These are phyloP conservation scores for Trypanosoma theileri DNA, from an alignment of 208 protist species.

Conservation along the genomic window DNA sequence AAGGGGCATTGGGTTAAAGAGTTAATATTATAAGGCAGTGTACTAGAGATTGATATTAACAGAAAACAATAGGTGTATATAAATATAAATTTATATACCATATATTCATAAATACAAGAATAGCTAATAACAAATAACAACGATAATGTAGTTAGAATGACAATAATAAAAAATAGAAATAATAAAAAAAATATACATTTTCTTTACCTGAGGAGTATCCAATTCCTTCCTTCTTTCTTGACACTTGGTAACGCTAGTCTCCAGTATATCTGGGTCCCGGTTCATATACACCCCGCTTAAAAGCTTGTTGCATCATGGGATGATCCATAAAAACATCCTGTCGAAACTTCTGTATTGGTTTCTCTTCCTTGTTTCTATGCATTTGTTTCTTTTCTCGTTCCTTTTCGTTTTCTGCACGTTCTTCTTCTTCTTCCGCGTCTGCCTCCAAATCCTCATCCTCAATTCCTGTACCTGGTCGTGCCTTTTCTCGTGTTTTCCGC, in stretches of 20 bases:
- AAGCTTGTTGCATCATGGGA: slow-evolving; percentile 62
- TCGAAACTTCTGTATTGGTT: slow-evolving; percentile 50
- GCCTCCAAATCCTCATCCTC: slow-evolving; percentile 60
- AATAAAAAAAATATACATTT: slow-evolving; percentile 9
- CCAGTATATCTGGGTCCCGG: slow-evolving; percentile 82
- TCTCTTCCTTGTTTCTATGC: slow-evolving; percentile 3
- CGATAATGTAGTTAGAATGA: slow-evolving; percentile 8
- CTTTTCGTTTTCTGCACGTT: neutral
- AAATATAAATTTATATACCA: neutral
- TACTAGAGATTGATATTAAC: neutral
- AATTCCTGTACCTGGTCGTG: slow-evolving; percentile 59
- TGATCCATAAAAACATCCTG: slow-evolving; percentile 71
- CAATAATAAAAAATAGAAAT: slow-evolving; percentile 5
- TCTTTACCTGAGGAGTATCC: too few species aligned
- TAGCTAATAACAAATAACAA: neutral
- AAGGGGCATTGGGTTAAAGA: neutral
- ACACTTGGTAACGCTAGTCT: slow-evolving; percentile 11
- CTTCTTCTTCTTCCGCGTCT: slow-evolving; percentile 14
- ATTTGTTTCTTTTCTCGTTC: neutral
- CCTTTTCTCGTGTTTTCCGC: slow-evolving; percentile 20
- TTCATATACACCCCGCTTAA: slow-evolving; percentile 25
- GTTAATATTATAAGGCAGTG: neutral
- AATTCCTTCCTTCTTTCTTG: neutral
- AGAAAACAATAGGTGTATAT: neutral
- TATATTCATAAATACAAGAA: neutral